Base-by-base conservation (phyloP, 2,329 filamentous ascomycete species). In the Akanthomyces dipterigenus region DNA sequence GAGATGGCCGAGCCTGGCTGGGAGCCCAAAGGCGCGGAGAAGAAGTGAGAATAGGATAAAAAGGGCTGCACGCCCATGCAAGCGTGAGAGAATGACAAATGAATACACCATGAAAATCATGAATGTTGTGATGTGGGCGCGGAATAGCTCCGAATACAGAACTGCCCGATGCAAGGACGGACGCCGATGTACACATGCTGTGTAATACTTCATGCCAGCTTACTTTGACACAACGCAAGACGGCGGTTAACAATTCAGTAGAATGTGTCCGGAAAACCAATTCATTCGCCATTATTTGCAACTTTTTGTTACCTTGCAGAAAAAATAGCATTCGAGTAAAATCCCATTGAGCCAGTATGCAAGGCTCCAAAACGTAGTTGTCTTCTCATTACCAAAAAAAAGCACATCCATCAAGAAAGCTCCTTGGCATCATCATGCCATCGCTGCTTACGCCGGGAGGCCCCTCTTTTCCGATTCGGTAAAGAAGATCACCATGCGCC, bases 401-500 rank as follows among this genome's bases (percentile, higher is more conserved):
- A 16, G 36, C 36, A 14, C 2, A 38, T 38, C 11, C 36, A 16
- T 38, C 36, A 38, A 16, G 14, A 5, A 38, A 38, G 3, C 31
- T 9, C 1, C 31, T 34, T 34, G 31, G 31, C 31, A 34, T 34
- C 31, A 18, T 20, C 48, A 36, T 36, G 5, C n/a, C 40, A 56
- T 46, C 54, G 28, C 5, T 38, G 24, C 51, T 40, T 50, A 91
- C 55, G 86, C 84, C 22, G 89, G 89, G 63, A 97, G 79, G 2
- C 93, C 93, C 65, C 92, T 82, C 78, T 95, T 96, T 82, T 96
- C 93, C 70, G 89, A 90, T 75, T 98, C 93, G 6, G 91, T 95
- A 70, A 93, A 97, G 85, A 97, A 98, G 70, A 98, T 96, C 62
- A 97, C 87, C 91, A 98, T 96, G 55, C 93, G 86, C 95, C 95